Conservation (phyloP, 2,329 filamentous ascomycete genomes). For the Mycogone perniciosa region DNA sequence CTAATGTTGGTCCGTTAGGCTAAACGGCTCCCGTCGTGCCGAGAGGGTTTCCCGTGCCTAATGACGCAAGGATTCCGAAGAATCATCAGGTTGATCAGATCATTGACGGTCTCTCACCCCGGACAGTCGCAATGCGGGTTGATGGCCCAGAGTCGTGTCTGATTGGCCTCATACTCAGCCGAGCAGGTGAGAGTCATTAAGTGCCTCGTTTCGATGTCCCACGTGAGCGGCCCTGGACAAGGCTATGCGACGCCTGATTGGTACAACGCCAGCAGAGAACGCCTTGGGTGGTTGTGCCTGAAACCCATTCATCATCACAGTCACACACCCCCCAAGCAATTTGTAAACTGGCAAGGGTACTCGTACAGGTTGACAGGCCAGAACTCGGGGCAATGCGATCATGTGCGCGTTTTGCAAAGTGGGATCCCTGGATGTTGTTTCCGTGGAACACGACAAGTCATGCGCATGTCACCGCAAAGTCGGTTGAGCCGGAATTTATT, state of each 20-base stretch:
- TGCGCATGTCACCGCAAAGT: conserved; percentile 9
- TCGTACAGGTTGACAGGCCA: background rate
- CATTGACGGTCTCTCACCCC: background rate
- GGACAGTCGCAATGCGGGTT: no score
- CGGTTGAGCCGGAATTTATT: background rate
- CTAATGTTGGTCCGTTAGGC: background rate
- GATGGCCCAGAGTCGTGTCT: background rate
- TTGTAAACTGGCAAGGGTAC: conserved; percentile 1
- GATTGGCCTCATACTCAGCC: background rate
- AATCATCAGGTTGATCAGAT: background rate
- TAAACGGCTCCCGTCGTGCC: background rate
- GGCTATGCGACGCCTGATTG: conserved; percentile 9
- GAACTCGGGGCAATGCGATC: conserved; percentile 6
- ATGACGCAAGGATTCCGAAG: conserved; percentile 2
- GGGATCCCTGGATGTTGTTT: conserved; percentile 1
- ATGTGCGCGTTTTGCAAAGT: conserved; percentile 4
- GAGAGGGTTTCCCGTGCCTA: background rate
- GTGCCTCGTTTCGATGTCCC: conserved; percentile 8
- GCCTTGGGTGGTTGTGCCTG: background rate
- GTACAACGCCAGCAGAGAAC: background rate
- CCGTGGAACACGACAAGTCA: conserved; percentile 3
- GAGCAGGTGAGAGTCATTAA: conserved; percentile 3
- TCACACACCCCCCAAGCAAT: background rate
- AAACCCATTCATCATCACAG: background rate
- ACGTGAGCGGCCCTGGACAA: conserved; percentile 9